Percentiles rank a stretch among this genome's conserved stretches.
These are phyloP conservation scores for Beverwykella pulmonaria DNA, from an alignment of 495 filamentous ascomycete genomes.

Conservation along the genomic window DNA sequence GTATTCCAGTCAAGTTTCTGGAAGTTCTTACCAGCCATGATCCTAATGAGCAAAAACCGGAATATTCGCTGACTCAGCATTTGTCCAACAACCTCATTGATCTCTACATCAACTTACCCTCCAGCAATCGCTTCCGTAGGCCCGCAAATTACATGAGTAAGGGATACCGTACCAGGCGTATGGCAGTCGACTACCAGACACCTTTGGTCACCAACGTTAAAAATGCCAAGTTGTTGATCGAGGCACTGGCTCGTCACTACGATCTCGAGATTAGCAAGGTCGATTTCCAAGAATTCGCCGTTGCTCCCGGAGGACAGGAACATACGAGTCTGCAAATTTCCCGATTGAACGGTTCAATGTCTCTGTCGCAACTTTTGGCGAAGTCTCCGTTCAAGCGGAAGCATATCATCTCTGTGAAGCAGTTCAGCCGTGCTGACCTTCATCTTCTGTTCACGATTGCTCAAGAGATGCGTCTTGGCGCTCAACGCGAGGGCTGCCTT, in stretches of 20 bases:
- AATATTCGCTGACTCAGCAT: constrained; percentile 95
- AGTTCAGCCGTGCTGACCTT: constrained; percentile 82
- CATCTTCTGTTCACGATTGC: constrained; percentile 94
- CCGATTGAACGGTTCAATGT: constrained; percentile 56
- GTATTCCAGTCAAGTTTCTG: constrained; percentile 85
- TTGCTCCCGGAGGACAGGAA: constrained; percentile 24
- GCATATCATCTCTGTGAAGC: constrained; percentile 85
- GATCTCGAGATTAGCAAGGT: constrained; percentile 76
- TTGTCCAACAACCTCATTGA: constrained; percentile 96
- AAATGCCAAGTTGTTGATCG: constrained; percentile 95
- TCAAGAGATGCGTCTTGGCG: constrained; percentile 92
- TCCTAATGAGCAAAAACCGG: constrained; percentile 83
- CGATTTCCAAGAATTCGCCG: constrained; percentile 75
- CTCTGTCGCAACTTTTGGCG: constrained; percentile 71
- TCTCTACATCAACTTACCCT: constrained; percentile 97
- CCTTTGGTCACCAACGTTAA: constrained; percentile 98
- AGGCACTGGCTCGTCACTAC: constrained; percentile 87
- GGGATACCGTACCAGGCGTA: constrained; percentile 90
- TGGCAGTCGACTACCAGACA: constrained; percentile 98
- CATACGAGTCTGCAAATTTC: constrained; percentile 63
- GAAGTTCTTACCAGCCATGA: constrained; percentile 71
- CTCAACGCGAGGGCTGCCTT: constrained; percentile 85
- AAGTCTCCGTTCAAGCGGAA: constrained; percentile 81
- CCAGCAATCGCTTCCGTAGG: constrained; percentile 92
- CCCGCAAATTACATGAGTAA: constrained; percentile 98